Evolutionary conservation across 257 asterid genomes (phyloP).

Genomic region (Gentiana dahurica): DNA sequence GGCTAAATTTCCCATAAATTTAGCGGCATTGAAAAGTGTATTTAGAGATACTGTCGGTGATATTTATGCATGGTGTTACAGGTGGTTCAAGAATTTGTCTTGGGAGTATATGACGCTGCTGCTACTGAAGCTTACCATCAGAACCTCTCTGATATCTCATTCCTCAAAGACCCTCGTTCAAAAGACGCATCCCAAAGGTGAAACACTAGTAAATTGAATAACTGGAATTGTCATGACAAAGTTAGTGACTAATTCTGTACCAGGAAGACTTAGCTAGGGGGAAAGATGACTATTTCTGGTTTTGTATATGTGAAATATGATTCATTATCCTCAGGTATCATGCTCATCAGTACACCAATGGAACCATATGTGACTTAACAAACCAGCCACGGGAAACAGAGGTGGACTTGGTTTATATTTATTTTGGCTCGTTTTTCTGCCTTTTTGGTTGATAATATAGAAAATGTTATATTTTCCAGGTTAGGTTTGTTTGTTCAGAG

Average conservation of each 20-base stretch:
- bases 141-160: conserved; percentile 70
- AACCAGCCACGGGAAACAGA: conserved; percentile 91
- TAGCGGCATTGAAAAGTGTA: not conserved
- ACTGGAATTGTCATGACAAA: not conserved
- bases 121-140: conserved; percentile 74
- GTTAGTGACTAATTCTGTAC: not conserved
- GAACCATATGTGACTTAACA: conserved; percentile 87
- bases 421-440: conserved; percentile 1
- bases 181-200: conserved; percentile 99
- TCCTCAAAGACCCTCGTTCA: conserved; percentile 90
- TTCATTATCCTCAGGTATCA: conserved; percentile 50
- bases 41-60: not conserved
- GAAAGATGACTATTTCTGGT: no score
- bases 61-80: conserved; percentile 8
- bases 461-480: conserved; percentile 40
- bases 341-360: conserved; percentile 75
- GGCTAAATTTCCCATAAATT: conserved; percentile 10
- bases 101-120: conserved; percentile 79
- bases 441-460: conserved; percentile 5
- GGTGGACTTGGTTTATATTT: conserved; percentile 27
- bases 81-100: conserved; percentile 85
- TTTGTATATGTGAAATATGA: not conserved
- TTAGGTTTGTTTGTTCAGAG: conserved; percentile 93
- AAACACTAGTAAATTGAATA: conserved; percentile 3
- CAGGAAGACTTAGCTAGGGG: not conserved